These are phyloP conservation scores for Irpex sp. DNA, from an alignment of 1,284 basidiomycete genomes.

Conservation along the genomic window DNA sequence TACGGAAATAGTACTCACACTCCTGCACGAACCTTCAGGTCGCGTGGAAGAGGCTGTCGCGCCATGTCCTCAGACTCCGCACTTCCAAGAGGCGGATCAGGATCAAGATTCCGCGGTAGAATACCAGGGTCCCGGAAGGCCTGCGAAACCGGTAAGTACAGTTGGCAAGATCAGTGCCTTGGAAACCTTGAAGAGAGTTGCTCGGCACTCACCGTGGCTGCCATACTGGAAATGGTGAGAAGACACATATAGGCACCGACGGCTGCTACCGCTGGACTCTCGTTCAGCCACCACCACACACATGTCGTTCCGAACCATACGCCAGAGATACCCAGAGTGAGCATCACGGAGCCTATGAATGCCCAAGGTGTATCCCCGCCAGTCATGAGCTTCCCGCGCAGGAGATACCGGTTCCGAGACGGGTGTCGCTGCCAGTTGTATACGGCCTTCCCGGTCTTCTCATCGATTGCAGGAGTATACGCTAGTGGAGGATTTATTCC, in stretches of 20 bases:
- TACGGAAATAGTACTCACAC: conserved; percentile 50
- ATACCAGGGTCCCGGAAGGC: conserved; percentile 89
- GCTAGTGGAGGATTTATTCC: conserved; percentile 31
- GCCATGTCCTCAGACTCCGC: conserved; percentile 58
- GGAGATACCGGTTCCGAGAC: conserved; percentile 74
- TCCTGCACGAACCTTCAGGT: conserved; percentile 75
- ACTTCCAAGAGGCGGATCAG: conserved; percentile 68
- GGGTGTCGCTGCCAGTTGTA: conserved; percentile 62
- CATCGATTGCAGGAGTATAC: conserved; percentile 42
- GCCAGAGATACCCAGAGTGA: conserved; percentile 68
- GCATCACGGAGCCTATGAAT: conserved; percentile 59
- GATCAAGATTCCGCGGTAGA: conserved; percentile 81
- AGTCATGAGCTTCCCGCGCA: conserved; percentile 67
- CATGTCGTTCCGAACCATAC: conserved; percentile 84
- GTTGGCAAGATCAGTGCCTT: conserved; percentile 5
- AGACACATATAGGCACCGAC: conserved; percentile 76
- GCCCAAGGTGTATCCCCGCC: conserved; percentile 85
- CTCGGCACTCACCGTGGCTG: conserved; percentile 57
- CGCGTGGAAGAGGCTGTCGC: conserved; percentile 71
- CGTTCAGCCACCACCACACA: conserved; percentile 82
- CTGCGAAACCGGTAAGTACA: conserved; percentile 30
- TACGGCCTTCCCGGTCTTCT: conserved; percentile 37
- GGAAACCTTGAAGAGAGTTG: background rate
- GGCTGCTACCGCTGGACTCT: conserved; percentile 71
- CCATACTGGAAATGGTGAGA: conserved; percentile 73